Evolutionary conservation across 2,329 filamentous ascomycete genomes (phyloP).

Genomic region (Xenosphaeropsis pyriputrescens): DNA sequence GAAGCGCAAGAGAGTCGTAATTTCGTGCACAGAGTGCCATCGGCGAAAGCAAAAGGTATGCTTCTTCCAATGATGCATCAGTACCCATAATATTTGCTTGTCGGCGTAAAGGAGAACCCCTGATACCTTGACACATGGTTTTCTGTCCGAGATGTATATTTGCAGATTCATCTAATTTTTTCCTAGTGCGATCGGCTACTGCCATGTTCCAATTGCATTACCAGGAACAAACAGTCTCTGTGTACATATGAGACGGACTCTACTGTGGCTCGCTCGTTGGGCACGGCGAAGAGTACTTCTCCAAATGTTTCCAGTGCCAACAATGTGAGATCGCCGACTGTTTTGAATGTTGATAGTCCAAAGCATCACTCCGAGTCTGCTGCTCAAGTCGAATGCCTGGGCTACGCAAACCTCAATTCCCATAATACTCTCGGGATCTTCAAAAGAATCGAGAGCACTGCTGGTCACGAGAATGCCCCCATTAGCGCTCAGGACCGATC

Average conservation of each 20-base stretch:
- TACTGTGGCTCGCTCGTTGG: conserved; percentile 6
- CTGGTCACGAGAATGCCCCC: conserved; percentile 15
- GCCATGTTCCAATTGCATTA: conserved; percentile 44
- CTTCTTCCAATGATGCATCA: not conserved
- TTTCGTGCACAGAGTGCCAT: conserved; percentile 51
- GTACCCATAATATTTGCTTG: conserved; percentile 2
- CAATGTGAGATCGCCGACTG: conserved; percentile 6
- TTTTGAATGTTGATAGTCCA: not conserved
- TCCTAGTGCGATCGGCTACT: conserved; percentile 40
- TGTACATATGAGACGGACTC: conserved; percentile 38
- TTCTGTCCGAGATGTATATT: too few relatives aligned
- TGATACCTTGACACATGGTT: too few relatives aligned
- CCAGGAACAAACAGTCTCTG: conserved; percentile 36
- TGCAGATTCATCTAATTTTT: conserved; percentile 1
- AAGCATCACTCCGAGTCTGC: conserved; percentile 10
- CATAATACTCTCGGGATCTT: conserved; percentile 39
- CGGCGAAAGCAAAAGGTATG: conserved; percentile 32
- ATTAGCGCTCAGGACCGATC: too few relatives aligned
- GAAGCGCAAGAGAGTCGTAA: conserved; percentile 43
- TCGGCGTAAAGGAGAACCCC: too few relatives aligned
- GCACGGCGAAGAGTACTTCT: conserved; percentile 5
- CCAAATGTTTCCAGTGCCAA: conserved; percentile 1
- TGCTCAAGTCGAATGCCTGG: conserved; percentile 24
- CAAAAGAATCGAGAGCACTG: conserved; percentile 34
- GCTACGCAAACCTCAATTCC: conserved; percentile 32